Conservation (phyloP, 192 early-diverging fungal species). For the Jimgerdemannia lactiflua region DNA sequence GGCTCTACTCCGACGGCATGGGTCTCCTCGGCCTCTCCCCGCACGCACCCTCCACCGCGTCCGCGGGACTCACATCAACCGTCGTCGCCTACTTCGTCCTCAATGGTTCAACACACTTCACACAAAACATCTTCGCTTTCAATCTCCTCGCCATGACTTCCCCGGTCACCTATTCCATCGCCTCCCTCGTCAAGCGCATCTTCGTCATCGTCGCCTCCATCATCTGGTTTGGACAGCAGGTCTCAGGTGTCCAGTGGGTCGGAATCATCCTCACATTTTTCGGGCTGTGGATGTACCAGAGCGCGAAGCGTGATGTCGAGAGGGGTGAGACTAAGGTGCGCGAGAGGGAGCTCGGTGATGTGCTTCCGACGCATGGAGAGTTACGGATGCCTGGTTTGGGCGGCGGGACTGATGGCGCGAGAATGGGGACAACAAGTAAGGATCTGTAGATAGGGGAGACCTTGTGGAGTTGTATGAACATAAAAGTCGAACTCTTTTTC, state of each 20-base stretch:
- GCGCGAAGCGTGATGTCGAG: constrained; percentile 69
- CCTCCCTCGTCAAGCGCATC: constrained; percentile 86
- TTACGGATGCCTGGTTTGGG: neutral
- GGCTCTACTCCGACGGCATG: constrained; percentile 72
- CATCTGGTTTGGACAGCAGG: constrained; percentile 77
- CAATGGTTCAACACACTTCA: constrained; percentile 81
- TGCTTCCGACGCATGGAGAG: constrained; percentile 4
- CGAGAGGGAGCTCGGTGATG: constrained; percentile 20
- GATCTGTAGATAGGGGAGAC: neutral
- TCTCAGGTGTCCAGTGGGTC: constrained; percentile 60
- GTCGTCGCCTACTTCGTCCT: constrained; percentile 59
- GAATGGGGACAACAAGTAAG: neutral
- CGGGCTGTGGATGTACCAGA: constrained; percentile 83
- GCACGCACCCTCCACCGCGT: constrained; percentile 16
- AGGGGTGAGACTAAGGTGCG: constrained; percentile 32
- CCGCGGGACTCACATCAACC: constrained; percentile 24
- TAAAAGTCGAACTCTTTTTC: neutral
- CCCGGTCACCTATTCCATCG: constrained; percentile 87
- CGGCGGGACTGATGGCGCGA: too few species aligned
- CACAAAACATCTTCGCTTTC: constrained; percentile 80
- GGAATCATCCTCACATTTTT: constrained; percentile 80
- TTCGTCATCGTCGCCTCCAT: constrained; percentile 84
- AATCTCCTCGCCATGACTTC: constrained; percentile 70
- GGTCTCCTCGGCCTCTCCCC: constrained; percentile 19
- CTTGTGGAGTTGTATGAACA: neutral